Percentiles rank a stretch among this genome's conserved stretches.
phyloP scores from a whole-genome alignment of 306 rosid genomes.

The Prunus campanulata region DNA sequence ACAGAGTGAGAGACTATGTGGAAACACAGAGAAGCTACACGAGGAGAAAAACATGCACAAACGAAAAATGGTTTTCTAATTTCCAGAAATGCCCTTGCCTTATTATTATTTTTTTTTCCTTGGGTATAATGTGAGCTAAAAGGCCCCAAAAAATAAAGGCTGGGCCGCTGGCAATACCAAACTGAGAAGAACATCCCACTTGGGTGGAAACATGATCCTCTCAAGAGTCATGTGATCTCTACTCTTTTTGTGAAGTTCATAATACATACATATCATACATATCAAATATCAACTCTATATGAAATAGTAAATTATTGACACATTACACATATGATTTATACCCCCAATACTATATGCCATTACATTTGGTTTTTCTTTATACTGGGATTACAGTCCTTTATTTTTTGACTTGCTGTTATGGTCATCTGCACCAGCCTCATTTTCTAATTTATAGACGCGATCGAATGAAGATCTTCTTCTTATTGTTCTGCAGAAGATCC shows the following conservation, averaged over 20 bases:
- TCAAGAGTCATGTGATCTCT: too few relatives aligned
- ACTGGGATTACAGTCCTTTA: too few relatives aligned
- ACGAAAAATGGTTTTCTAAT: neutral
- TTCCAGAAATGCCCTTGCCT: conserved; percentile 1
- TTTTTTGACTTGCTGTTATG: neutral
- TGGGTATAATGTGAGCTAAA: too few relatives aligned
- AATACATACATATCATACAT: neutral
- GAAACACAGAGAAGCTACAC: conserved; percentile 20
- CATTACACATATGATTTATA: neutral
- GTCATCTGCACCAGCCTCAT: neutral
- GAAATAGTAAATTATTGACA: neutral
- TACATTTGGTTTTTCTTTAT: neutral
- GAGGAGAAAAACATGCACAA: neutral
- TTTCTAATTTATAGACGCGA: conserved; percentile 49
- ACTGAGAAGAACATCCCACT: too few relatives aligned
- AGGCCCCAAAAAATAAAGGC: too few relatives aligned
- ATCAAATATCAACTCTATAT: neutral
- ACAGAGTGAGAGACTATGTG: neutral
- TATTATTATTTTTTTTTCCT: neutral
- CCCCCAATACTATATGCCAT: neutral
- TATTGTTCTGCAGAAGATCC: conserved; percentile 31
- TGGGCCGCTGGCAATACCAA: too few relatives aligned
- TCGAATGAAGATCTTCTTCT: conserved; percentile 62
- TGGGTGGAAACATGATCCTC: too few relatives aligned
- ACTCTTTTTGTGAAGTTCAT: too few relatives aligned